Base-by-base conservation (phyloP, 2,329 filamentous ascomycete species). In the Epichloe aotearoae region DNA sequence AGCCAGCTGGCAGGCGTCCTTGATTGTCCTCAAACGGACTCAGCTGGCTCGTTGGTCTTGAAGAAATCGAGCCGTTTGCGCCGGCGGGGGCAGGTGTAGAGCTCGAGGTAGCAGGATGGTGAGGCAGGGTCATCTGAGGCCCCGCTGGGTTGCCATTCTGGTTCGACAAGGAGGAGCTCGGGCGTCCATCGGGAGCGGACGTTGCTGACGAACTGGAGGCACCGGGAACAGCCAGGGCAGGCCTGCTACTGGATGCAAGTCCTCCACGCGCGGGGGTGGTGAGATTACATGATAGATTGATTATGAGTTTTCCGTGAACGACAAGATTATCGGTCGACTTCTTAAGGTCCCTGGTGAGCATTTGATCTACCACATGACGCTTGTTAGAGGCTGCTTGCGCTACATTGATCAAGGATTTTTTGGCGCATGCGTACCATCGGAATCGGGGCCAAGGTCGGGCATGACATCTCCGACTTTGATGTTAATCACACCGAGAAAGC, bases 301-400 rank as follows among this genome's bases (percentile, higher is more conserved):
- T 82, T 61, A 98, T 98, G 50, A 98, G 80, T 70, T 97, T 97
- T 55, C 93, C 93, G 65, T 98, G 90, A 36, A 98, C 93, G 51
- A 97, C 89, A 46, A 98, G 81, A 65, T 97, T 97, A 66, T 98
- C 93, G 53, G 89, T 96, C 5, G 93, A 96, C 69, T 96, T 97
- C 66, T 97, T 96, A 36, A 98, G 77, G 66, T 98, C 93, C 58
- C 89, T 78, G 47, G 93, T 97, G 64, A 98, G 86, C 91, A 97
- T 98, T 71, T 97, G 90, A 81, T 97, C 79, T 97, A 81, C 82
- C 36, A 44, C 44, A 54, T 60, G 52, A 64, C 59, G 55, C 54
- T 53, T 58, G 48, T 50, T 54, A 58, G 60, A 66, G 8, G 11
- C 52, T 63, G 61, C 57, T 55, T 60, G 11, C 45, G 34, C 12